Evolutionary conservation across 495 filamentous ascomycete species (phyloP).

Genomic region (Cercophora samala): DNA sequence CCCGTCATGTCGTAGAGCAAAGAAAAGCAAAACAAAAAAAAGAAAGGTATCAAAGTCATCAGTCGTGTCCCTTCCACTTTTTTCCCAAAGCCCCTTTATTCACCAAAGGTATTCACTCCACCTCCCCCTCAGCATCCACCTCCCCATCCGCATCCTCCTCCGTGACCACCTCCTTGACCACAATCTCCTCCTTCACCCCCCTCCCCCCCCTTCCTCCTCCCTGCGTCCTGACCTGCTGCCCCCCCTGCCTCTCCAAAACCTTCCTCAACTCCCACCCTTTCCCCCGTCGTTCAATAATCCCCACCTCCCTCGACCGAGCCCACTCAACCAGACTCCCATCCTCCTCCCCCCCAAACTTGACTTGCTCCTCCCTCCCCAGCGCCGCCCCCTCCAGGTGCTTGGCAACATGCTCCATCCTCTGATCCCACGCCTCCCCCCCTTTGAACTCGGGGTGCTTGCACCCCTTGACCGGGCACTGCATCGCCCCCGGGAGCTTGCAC

Average conservation of each 20-base stretch:
- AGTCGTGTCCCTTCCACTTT: background rate
- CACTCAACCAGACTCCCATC: slow-evolving; percentile 45
- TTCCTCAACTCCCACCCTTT: slow-evolving; percentile 21
- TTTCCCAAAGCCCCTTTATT: background rate
- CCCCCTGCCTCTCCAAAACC: slow-evolving; percentile 10
- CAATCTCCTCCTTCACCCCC: slow-evolving; percentile 21
- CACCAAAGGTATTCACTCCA: slow-evolving; percentile 10
- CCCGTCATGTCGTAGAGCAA: background rate
- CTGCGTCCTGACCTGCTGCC: background rate
- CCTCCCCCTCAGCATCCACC: slow-evolving; percentile 12
- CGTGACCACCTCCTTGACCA: slow-evolving; percentile 9
- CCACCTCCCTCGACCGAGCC: slow-evolving; percentile 41
- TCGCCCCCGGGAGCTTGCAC: slow-evolving; percentile 58
- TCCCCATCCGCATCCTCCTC: slow-evolving; percentile 5
- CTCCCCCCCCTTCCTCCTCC: slow-evolving; percentile 7
- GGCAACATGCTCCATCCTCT: slow-evolving; percentile 87
- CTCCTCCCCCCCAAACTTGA: slow-evolving; percentile 38
- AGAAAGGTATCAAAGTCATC: slow-evolving; percentile 4
- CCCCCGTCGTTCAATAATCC: slow-evolving; percentile 33
- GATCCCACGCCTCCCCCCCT: slow-evolving; percentile 68
- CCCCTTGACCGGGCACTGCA: slow-evolving; percentile 58
- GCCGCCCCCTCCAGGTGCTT: slow-evolving; percentile 66
- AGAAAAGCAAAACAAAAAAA: background rate
- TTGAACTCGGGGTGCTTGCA: slow-evolving; percentile 57
- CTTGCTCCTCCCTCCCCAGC: slow-evolving; percentile 29